These are phyloP conservation scores for Tolypocladium pustulatum DNA, from an alignment of 2,329 filamentous ascomycete species.

Conservation along the genomic window DNA sequence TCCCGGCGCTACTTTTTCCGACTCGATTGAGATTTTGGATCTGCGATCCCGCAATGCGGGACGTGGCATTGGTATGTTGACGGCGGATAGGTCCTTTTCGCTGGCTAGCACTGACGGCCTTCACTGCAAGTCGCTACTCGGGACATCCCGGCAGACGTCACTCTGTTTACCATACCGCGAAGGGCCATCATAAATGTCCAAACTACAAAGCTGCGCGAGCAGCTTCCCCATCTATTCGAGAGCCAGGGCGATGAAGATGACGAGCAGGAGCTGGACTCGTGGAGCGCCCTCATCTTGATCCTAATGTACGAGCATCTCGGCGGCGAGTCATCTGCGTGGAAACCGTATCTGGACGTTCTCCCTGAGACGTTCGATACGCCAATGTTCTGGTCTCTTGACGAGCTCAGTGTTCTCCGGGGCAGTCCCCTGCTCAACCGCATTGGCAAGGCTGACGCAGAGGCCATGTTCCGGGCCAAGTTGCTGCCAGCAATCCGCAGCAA, in stretches of 20 bases:
- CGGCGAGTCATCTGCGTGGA: conserved; percentile 56
- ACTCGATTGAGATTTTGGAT: conserved; percentile 40
- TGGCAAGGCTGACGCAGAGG: conserved; percentile 61
- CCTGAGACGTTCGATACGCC: conserved; percentile 67
- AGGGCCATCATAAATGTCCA: conserved; percentile 58
- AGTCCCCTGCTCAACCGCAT: conserved; percentile 70
- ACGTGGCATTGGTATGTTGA: conserved; percentile 40
- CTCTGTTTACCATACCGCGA: conserved; percentile 72
- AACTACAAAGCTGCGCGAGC: conserved; percentile 57
- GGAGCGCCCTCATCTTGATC: conserved; percentile 57
- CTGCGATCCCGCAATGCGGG: conserved; percentile 39
- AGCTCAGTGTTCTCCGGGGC: conserved; percentile 64
- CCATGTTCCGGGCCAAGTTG: conserved; percentile 50
- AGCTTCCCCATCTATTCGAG: conserved; percentile 44
- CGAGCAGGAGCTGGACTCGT: conserved; percentile 34
- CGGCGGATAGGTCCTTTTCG: not conserved
- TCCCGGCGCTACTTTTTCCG: conserved; percentile 42
- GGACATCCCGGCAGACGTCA: conserved; percentile 63
- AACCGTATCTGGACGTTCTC: conserved; percentile 66
- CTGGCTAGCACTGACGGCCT: conserved; percentile 2
- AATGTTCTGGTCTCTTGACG: conserved; percentile 75
- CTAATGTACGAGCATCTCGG: conserved; percentile 67
- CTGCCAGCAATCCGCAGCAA: conserved; percentile 38
- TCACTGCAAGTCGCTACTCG: conserved; percentile 51
- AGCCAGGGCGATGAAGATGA: conserved; percentile 24